A percentile compares a stretch with the other conserved stretches of the same genome.
phyloP scores from a whole-genome alignment of 2,329 filamentous ascomycete species.

The Scedosporium dehoogii region DNA sequence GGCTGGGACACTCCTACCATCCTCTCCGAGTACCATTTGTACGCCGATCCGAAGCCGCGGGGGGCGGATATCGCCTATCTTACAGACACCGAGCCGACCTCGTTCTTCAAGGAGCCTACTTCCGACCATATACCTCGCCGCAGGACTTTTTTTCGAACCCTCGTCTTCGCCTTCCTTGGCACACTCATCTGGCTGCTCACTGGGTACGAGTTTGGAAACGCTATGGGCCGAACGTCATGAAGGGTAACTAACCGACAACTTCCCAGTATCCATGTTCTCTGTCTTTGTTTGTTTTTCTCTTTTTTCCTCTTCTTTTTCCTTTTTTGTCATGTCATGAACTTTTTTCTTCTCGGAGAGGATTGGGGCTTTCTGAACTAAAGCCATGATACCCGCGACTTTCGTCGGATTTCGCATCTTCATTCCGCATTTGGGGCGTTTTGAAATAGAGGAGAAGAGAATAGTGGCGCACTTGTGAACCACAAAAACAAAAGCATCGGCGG shows the following conservation, averaged over 20 bases:
- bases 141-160: constrained; percentile 29
- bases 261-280: not conserved
- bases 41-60: constrained; percentile 49
- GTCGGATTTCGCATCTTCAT: not conserved
- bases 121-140: not conserved
- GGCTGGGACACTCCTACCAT: constrained; percentile 55
- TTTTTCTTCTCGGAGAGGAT: not conserved
- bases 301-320: not conserved
- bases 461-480: no score
- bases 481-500: no score
- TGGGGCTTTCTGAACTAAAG: not conserved
- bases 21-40: constrained; percentile 64
- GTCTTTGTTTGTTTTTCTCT: not conserved
- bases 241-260: not conserved
- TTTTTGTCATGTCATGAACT: not conserved
- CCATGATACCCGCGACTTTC: not conserved
- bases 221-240: not conserved
- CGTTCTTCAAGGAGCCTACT: not conserved
- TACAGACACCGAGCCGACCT: constrained; percentile 32
- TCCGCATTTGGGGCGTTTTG: no score
- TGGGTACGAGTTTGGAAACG: constrained; percentile 19
- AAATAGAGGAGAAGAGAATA: no score
- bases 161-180: constrained; percentile 31
- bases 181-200: constrained; percentile 33
- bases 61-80: constrained; percentile 53